Conservation (phyloP, 805 yeast genomes). For the Sugiyamaella americana region DNA sequence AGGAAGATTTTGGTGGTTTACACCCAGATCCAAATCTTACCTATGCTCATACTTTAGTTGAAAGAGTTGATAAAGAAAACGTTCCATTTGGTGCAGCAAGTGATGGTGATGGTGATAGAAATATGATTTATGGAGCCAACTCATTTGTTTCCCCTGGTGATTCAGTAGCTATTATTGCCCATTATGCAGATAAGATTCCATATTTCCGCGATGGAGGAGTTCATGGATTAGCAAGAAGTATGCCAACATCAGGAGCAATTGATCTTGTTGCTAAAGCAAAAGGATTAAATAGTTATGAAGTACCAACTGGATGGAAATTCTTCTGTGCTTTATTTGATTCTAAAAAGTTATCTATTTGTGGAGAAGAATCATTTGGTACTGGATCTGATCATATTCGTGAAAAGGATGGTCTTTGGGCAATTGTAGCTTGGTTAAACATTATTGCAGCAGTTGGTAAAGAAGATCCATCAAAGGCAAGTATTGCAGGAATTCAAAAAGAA, state of each 20-base stretch:
- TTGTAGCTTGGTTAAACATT: conserved; percentile 94
- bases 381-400: conserved; percentile 97
- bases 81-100: conserved; percentile 97
- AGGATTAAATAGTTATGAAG: conserved; percentile 77
- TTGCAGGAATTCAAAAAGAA: conserved; percentile 68
- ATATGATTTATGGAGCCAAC: conserved; percentile 94
- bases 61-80: conserved; percentile 69
- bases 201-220: conserved; percentile 82
- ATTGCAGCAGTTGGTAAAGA: conserved; percentile 71
- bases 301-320: conserved; percentile 99
- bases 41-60: conserved; percentile 83
- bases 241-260: conserved; percentile 95
- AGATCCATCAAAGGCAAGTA: conserved; percentile 59
- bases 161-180: conserved; percentile 94
- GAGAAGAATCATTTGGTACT: conserved; percentile 97
- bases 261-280: conserved; percentile 82
- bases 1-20: conserved; percentile 92
- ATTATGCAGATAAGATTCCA: conserved; percentile 87
- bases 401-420: conserved; percentile 97
- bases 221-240: conserved; percentile 89
- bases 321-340: conserved; percentile 95
- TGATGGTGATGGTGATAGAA: conserved; percentile 99
- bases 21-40: conserved; percentile 98
- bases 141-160: conserved; percentile 98
- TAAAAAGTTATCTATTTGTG: conserved; percentile 88